A percentile compares a stretch with the other conserved stretches of the same genome.
phyloP scores from a whole-genome alignment of 768 basidiomycete species.

The Mycena galopus region DNA sequence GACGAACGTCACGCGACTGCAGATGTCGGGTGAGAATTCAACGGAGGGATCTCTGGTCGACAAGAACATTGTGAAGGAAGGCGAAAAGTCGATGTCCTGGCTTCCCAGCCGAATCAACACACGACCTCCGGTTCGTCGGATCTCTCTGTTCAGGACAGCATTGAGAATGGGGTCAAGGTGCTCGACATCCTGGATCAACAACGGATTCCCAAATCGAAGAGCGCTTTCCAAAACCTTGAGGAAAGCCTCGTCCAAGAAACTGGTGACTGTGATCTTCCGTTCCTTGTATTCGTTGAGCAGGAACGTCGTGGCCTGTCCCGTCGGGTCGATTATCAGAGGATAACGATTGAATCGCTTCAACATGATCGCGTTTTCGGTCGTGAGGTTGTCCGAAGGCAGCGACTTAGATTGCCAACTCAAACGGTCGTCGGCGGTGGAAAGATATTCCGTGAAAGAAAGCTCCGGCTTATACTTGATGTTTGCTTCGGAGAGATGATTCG shows the following conservation, averaged over 20 bases:
- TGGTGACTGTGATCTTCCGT: slow-evolving; percentile 97
- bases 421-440: slow-evolving; percentile 97
- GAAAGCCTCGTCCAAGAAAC: slow-evolving; percentile 99
- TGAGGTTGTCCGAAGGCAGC: slow-evolving; percentile 95
- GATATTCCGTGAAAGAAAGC: slow-evolving; percentile 93
- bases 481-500: slow-evolving; percentile 87
- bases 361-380: slow-evolving; percentile 99
- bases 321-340: slow-evolving; percentile 97
- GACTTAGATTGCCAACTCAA: slow-evolving; percentile 96
- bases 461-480: slow-evolving; percentile 93
- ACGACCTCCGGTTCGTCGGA: slow-evolving; percentile 95
- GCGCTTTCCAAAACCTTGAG: slow-evolving; percentile 98
- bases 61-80: slow-evolving; percentile 99
- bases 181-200: slow-evolving; percentile 98
- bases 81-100: slow-evolving; percentile 99
- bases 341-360: slow-evolving; percentile 98
- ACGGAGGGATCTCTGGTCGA: slow-evolving; percentile 97
- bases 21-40: slow-evolving; percentile 98
- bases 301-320: slow-evolving; percentile 96
- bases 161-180: slow-evolving; percentile 98
- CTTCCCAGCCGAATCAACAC: slow-evolving; percentile 96
- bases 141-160: slow-evolving; percentile 96
- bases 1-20: slow-evolving; percentile 95
- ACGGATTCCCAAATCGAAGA: slow-evolving; percentile 97
- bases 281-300: slow-evolving; percentile 95